Base-by-base conservation (phyloP, 148 eudicot genomes). In the Persicaria maculosa region DNA sequence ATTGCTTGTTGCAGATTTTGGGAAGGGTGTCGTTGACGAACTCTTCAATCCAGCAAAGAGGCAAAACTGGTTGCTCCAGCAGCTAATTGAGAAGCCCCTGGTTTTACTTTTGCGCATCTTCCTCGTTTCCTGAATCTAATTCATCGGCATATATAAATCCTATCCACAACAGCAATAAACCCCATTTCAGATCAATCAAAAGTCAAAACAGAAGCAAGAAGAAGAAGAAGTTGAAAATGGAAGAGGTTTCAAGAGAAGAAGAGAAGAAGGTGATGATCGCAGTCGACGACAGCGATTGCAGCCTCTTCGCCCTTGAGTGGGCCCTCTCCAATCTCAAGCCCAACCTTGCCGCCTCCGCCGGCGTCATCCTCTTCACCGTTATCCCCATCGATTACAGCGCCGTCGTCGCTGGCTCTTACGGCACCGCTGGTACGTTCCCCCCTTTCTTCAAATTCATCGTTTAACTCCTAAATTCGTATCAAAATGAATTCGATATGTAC, bases 211-310 rank as follows among this genome's bases (percentile, higher is more conserved):
- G 40, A 31, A 22, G 25, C 25, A 31, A 36, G 69, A 36, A 40
- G 47, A 65, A 65, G 40, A 19, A 16, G 68, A 62, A 12, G 6
- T 10, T 14, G 12, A 3, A 57, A 17, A 58, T 74, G 79, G 86
- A 75, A 44, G 77, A 68, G 64, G 71, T 16, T 8, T 73, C 76
- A n/a, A 47, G 36, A 50, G 76, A 76, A 70, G 85, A 8, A 67
- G 73, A 43, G 44, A 68, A 79, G 79, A 83, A 76, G 76, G 79
- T 89, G 55, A 83, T 89, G 85, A 79, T 89, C 43, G 93, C 89
- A 6, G 78, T 89, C 1, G 90, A 89, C 73, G 86, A 84, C 45
- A 89, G 90, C 40, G 90, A 85, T 22, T 74, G 71, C 69, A 89
- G 90, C 47, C 78, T 53, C 53, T 76, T 77, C 36, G 89, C 90